Evolutionary conservation across 768 basidiomycete genomes (phyloP), one percentile per base, ranked within the genome.

Genomic region (Pisolithus marmoratus): DNA sequence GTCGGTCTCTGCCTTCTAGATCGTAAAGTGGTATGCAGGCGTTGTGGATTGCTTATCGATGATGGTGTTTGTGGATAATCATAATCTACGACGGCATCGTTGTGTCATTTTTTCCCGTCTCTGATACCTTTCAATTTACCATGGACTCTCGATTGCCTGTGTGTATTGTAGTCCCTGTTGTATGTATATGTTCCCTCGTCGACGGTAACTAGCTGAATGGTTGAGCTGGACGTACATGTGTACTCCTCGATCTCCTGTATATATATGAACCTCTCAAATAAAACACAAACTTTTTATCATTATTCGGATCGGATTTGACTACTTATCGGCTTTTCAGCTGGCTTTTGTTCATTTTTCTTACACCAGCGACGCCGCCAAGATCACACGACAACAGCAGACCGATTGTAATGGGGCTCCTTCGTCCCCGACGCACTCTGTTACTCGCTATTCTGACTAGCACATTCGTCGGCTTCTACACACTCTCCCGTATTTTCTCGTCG

Each of bases 1-100:
- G 76, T 93, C 37, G 87, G 82, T 2, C 70, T 86, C 5, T 93
- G 90, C 60, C 67, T 92, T 8, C 73, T 93, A 23, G 90, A 93
- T 64, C 77, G 85, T 41, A 71, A 75, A 46, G 84, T 87, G 26
- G 76, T 74, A 55, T 93, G 90, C 67, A 66, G 61, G 23, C 71
- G 76, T n/a, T 80, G 79, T 36, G 76, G 76, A 5, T 43, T 54
- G 24, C 40, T 66, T 3, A 51, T 79, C 15, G 71, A 74, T 29
- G 60, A 71, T 3, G 73, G 75, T n/a, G 47, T 72, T 0, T 68
- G 67, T 29, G 63, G 63, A 46, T 68, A 44, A 58, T 19, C 40
- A 41, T 20, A 19, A 23, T 41, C 8, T 20, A 41, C 40, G 19
- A 20, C 40, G 8, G 12, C 23, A 23, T 41, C 20, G n/a, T 15